These are phyloP conservation scores for Zygoascus meyerae DNA, from an alignment of 1,139 yeast genomes.

Conservation along the genomic window DNA sequence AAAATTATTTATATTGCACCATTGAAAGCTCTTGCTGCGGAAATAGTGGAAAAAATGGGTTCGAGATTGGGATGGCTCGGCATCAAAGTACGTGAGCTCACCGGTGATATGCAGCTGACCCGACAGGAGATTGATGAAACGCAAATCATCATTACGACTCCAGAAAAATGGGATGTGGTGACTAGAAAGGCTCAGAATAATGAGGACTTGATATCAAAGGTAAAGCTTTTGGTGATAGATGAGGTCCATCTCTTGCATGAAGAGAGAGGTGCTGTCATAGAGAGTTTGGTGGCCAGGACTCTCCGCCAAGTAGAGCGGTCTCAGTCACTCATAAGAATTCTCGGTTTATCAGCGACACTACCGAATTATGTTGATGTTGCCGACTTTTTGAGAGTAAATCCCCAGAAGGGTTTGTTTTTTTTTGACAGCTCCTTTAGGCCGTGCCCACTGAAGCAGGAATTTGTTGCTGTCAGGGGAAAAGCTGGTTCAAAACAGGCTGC, in stretches of 20 bases:
- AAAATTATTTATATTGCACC: slow-evolving; percentile 96
- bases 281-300: slow-evolving; percentile 92
- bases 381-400: slow-evolving; percentile 85
- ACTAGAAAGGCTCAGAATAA: slow-evolving; percentile 82
- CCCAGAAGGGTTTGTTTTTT: slow-evolving; percentile 85
- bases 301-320: slow-evolving; percentile 89
- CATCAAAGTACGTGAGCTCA: slow-evolving; percentile 76
- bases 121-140: slow-evolving; percentile 76
- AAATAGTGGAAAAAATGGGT: slow-evolving; percentile 85
- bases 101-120: slow-evolving; percentile 96
- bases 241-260: slow-evolving; percentile 96
- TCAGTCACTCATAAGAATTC: slow-evolving; percentile 89
- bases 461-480: slow-evolving; percentile 84
- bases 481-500: slow-evolving; percentile 67
- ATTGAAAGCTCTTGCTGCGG: slow-evolving; percentile 93
- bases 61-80: slow-evolving; percentile 79
- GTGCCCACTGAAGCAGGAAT: slow-evolving; percentile 83
- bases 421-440: slow-evolving; percentile 94
- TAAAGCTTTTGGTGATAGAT: slow-evolving; percentile 80
- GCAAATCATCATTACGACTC: slow-evolving; percentile 92
- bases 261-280: slow-evolving; percentile 97
- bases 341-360: slow-evolving; percentile 94
- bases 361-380: slow-evolving; percentile 96
- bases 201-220: slow-evolving; percentile 73
- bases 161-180: slow-evolving; percentile 99